Percentiles rank a stretch among this genome's conserved stretches.
Conservation (phyloP, 306 rosid species). For the Casuarina glauca region DNA sequence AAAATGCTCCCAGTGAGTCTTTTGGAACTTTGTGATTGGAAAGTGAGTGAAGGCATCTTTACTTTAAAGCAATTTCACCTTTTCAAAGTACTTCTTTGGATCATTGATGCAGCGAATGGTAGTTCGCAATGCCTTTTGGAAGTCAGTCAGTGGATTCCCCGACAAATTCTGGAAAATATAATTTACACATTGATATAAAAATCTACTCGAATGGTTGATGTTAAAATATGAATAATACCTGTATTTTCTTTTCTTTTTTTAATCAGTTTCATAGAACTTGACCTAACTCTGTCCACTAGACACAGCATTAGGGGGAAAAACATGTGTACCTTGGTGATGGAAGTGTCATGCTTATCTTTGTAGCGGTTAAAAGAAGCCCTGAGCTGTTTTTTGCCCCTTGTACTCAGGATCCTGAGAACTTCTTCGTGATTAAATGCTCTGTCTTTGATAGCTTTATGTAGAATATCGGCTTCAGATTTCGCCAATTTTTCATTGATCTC, state of each 20-base stretch:
- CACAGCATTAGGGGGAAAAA: not conserved
- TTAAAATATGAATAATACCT: no score
- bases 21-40: not conserved
- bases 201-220: no score
- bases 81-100: constrained; percentile 68
- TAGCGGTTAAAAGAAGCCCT: constrained; percentile 69
- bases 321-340: constrained; percentile 60
- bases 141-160: constrained; percentile 41
- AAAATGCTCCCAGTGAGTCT: not conserved
- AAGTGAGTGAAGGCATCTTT: not conserved
- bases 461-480: constrained; percentile 60
- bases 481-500: constrained; percentile 51
- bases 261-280: no score
- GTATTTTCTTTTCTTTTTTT: no score
- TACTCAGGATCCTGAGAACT: constrained; percentile 60
- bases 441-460: constrained; percentile 69
- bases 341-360: constrained; percentile 59
- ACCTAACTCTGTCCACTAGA: no score
- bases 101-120: constrained; percentile 56
- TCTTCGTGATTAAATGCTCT: constrained; percentile 58
- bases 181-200: no score
- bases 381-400: constrained; percentile 77
- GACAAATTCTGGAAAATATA: constrained; percentile 43
- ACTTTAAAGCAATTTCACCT: constrained; percentile 38
- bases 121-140: constrained; percentile 55